Percentiles rank a stretch among this genome's conserved stretches.
These are phyloP conservation scores for Bacidia rubella DNA, from an alignment of 495 filamentous ascomycete genomes.

Conservation along the genomic window DNA sequence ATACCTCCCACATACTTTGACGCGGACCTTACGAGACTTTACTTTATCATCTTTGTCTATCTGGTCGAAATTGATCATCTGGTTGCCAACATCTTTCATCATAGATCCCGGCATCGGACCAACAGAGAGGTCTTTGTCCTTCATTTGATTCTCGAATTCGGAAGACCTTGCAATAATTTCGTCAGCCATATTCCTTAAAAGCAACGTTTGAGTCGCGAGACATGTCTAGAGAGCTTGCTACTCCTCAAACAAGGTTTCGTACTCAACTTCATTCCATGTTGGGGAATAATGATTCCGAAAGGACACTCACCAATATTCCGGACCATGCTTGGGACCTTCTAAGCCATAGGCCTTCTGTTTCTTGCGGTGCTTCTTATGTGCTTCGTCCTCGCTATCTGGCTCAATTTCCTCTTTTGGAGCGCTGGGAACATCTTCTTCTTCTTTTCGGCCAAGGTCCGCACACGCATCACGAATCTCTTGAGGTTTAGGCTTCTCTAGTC, in stretches of 20 bases:
- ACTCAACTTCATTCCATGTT: too few relatives aligned
- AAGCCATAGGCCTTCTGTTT: conserved; percentile 11
- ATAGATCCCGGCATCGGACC: background rate
- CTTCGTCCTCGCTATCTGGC: conserved; percentile 18
- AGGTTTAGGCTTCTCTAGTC: conserved; percentile 31
- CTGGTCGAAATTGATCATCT: conserved; percentile 16
- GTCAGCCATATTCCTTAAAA: too few relatives aligned
- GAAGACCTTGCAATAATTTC: too few relatives aligned
- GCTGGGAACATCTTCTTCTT: conserved; percentile 15
- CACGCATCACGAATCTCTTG: conserved; percentile 39
- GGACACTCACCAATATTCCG: background rate
- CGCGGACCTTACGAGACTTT: conserved; percentile 25
- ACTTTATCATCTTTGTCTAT: conserved; percentile 16
- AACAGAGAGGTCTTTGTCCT: background rate
- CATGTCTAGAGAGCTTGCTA: background rate
- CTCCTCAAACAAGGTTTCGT: too few relatives aligned
- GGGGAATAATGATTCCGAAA: too few relatives aligned
- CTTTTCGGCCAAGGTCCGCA: conserved; percentile 34
- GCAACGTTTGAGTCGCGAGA: too few relatives aligned
- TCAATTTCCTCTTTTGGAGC: conserved; percentile 15
- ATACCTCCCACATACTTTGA: conserved; percentile 36
- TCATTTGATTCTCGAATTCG: background rate
- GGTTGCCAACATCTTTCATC: background rate
- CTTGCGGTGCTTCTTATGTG: conserved; percentile 6
- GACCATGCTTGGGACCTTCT: background rate